Percentiles rank a stretch among this genome's conserved stretches.
phyloP scores from a whole-genome alignment of 345 rosid genomes.

The Streptanthus diversifolius region DNA sequence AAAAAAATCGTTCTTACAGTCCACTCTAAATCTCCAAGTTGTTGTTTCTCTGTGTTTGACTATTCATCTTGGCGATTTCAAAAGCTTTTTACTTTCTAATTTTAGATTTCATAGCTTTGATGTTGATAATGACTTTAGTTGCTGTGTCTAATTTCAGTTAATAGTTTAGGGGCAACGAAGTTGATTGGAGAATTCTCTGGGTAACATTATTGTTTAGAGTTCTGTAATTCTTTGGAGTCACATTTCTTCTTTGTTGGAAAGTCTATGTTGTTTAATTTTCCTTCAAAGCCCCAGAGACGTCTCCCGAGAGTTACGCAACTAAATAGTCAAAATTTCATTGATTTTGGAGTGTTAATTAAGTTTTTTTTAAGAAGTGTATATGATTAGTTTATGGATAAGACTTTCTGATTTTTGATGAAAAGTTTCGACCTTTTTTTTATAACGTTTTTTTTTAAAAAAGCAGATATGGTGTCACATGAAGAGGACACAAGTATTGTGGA shows the following conservation, averaged over 20 bases:
- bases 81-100: slow-evolving; percentile 1
- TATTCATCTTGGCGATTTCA: not conserved
- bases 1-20: not conserved
- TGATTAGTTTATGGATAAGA: slow-evolving; percentile 16
- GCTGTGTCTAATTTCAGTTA: slow-evolving; percentile 1
- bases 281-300: not conserved
- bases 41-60: slow-evolving; percentile 2
- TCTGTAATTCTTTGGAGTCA: slow-evolving; percentile 15
- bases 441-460: not conserved
- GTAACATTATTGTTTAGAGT: not conserved
- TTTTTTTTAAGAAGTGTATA: not conserved
- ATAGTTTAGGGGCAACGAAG: not conserved
- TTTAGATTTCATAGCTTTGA: not conserved
- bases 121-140: slow-evolving; percentile 21
- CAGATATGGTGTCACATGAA: slow-evolving; percentile 35
- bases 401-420: not conserved
- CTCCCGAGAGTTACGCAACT: slow-evolving; percentile 13
- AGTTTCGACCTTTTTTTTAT: not conserved
- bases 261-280: slow-evolving; percentile 25
- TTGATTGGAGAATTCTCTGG: slow-evolving; percentile 8
- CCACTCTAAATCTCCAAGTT: slow-evolving; percentile 8
- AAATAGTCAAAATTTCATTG: not conserved
- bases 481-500: slow-evolving; percentile 37
- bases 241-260: slow-evolving; percentile 30
- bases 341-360: slow-evolving; percentile 1